Evolutionary conservation across 2,329 filamentous ascomycete genomes (phyloP).

Genomic region (Clonostachys rosea): DNA sequence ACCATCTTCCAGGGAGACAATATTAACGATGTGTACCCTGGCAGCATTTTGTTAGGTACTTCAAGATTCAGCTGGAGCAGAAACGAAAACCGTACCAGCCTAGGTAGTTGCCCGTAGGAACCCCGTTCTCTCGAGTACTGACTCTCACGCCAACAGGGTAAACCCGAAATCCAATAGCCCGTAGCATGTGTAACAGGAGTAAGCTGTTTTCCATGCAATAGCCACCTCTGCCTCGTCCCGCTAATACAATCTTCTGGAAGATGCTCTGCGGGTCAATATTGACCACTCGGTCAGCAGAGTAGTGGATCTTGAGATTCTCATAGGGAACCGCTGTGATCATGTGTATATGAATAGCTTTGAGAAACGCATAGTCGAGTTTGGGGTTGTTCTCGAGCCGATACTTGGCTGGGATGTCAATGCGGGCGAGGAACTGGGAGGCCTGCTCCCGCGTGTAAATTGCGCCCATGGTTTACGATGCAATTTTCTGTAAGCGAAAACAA

Average conservation of each 20-base stretch:
- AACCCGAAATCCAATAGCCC: slow-evolving; percentile 44
- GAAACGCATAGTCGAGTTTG: slow-evolving; percentile 19
- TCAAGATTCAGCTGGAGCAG: not conserved
- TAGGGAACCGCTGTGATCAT: slow-evolving; percentile 49
- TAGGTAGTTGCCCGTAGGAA: slow-evolving; percentile 34
- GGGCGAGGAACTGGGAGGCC: slow-evolving; percentile 17
- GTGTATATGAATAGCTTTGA: slow-evolving; percentile 32
- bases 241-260: slow-evolving; percentile 41
- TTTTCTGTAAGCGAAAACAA: not conserved
- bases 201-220: slow-evolving; percentile 58
- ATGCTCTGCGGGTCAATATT: slow-evolving; percentile 38
- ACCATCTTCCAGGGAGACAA: slow-evolving; percentile 46
- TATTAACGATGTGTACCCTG: slow-evolving; percentile 54
- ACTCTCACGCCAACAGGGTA: slow-evolving; percentile 53
- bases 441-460: slow-evolving; percentile 17
- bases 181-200: slow-evolving; percentile 47
- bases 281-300: slow-evolving; percentile 30
- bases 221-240: slow-evolving; percentile 40
- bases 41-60: not conserved
- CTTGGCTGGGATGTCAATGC: slow-evolving; percentile 16
- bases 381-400: slow-evolving; percentile 16
- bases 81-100: slow-evolving; percentile 32
- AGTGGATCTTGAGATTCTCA: slow-evolving; percentile 52
- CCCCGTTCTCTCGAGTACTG: slow-evolving; percentile 27
- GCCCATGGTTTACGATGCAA: slow-evolving; percentile 11